Conservation (phyloP, 495 filamentous ascomycete species). For the Lophiostoma macrostomum region DNA sequence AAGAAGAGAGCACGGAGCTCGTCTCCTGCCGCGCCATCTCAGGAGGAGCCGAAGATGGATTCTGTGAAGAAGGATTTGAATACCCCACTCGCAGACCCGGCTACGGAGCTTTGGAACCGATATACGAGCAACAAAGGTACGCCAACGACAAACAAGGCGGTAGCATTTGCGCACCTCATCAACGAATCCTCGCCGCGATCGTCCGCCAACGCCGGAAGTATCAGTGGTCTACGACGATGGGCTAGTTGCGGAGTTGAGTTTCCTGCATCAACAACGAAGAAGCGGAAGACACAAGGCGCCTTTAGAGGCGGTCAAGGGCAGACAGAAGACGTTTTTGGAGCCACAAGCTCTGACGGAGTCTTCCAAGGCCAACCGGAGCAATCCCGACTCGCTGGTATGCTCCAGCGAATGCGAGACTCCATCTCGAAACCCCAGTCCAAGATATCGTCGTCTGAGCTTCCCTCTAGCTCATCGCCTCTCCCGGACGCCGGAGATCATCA, state of each 20-base stretch:
- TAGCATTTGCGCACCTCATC: slow-evolving; percentile 39
- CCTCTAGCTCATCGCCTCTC: slow-evolving; percentile 57
- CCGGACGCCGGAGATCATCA: slow-evolving; percentile 43
- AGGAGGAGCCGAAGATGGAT: slow-evolving; percentile 48
- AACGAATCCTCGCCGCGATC: slow-evolving; percentile 40
- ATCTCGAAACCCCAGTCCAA: slow-evolving; percentile 40
- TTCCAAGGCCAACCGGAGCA: slow-evolving; percentile 47
- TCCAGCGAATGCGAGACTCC: slow-evolving; percentile 67
- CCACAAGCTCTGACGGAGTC: slow-evolving; percentile 39
- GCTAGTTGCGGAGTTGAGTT: slow-evolving; percentile 69
- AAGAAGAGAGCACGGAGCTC: slow-evolving; percentile 78
- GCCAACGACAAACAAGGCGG: slow-evolving; percentile 21
- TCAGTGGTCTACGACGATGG: slow-evolving; percentile 42
- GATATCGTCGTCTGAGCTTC: slow-evolving; percentile 19
- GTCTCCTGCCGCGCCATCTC: slow-evolving; percentile 72
- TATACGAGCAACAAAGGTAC: slow-evolving; percentile 47
- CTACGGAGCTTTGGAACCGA: slow-evolving; percentile 80
- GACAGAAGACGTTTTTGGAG: slow-evolving; percentile 51
- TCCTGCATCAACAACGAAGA: slow-evolving; percentile 51
- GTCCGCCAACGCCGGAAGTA: slow-evolving; percentile 34
- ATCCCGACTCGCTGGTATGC: slow-evolving; percentile 58
- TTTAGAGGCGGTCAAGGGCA: slow-evolving; percentile 11
- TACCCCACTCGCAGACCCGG: slow-evolving; percentile 79
- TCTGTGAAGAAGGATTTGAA: slow-evolving; percentile 55
- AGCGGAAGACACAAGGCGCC: slow-evolving; percentile 45